Conservation (phyloP, 345 rosid genomes). For the Dipteronia sinensis region DNA sequence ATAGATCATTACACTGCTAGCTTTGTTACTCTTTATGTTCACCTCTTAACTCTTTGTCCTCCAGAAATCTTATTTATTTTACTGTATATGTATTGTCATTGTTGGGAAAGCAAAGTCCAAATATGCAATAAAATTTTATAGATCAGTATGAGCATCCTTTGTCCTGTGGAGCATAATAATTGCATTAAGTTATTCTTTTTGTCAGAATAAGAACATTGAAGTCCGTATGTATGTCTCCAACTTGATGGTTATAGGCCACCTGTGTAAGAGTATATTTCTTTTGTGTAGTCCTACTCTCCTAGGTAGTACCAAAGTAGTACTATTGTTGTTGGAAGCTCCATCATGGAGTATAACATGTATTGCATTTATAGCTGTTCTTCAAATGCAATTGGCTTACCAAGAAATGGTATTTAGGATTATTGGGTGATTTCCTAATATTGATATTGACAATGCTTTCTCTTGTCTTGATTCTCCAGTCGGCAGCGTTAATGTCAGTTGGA, state of each 20-base stretch:
- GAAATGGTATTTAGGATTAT: background rate
- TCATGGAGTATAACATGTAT: background rate
- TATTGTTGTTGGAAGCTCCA: background rate
- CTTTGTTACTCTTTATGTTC: background rate
- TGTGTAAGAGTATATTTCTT: background rate
- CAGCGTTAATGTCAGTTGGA: slow-evolving; percentile 90
- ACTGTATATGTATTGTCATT: background rate
- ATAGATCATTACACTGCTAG: slow-evolving; percentile 17
- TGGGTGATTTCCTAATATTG: background rate
- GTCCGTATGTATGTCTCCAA: background rate
- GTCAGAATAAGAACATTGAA: background rate
- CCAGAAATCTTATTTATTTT: background rate
- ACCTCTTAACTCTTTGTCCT: background rate
- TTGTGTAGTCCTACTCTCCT: background rate
- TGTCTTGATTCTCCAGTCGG: slow-evolving; percentile 62
- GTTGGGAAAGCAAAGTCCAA: background rate
- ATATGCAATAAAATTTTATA: background rate
- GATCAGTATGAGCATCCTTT: background rate
- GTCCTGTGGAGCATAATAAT: background rate
- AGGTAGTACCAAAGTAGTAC: background rate
- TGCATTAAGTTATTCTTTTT: background rate
- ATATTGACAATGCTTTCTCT: slow-evolving; percentile 6
- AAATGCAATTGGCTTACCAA: background rate
- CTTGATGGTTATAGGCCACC: background rate
- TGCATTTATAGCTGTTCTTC: background rate